These are phyloP conservation scores for Trichocomaceae sp. DNA, from an alignment of 2,329 filamentous ascomycete species.

Conservation along the genomic window DNA sequence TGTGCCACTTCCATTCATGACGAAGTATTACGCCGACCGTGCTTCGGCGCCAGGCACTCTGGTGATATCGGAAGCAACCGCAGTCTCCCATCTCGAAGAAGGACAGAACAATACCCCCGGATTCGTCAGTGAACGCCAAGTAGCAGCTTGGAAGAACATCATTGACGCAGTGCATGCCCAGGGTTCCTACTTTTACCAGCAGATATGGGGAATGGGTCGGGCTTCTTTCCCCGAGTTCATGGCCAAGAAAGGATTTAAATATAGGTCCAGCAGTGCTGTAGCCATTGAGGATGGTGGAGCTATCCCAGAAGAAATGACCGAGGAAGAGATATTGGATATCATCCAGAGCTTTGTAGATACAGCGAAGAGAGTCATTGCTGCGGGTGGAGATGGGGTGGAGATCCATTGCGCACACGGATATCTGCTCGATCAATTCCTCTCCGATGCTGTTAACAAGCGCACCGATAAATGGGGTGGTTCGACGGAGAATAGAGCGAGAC, in stretches of 20 bases:
- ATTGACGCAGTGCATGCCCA: slow-evolving; percentile 59
- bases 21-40: slow-evolving; percentile 49
- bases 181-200: slow-evolving; percentile 54
- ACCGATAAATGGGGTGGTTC: slow-evolving; percentile 47
- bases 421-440: slow-evolving; percentile 47
- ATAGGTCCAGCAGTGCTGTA: slow-evolving; percentile 21
- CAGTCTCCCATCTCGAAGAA: slow-evolving; percentile 43
- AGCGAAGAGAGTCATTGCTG: slow-evolving; percentile 47
- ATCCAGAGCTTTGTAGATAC: slow-evolving; percentile 41
- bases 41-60: slow-evolving; percentile 49
- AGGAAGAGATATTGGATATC: slow-evolving; percentile 37
- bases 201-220: slow-evolving; percentile 58
- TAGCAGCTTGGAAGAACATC: slow-evolving; percentile 55
- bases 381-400: slow-evolving; percentile 50
- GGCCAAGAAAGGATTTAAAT: slow-evolving; percentile 10
- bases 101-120: slow-evolving; percentile 51
- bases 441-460: slow-evolving; percentile 43
- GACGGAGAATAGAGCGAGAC: slow-evolving; percentile 47
- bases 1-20: slow-evolving; percentile 39
- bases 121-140: slow-evolving; percentile 51
- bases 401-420: slow-evolving; percentile 47
- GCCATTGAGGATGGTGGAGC: slow-evolving; percentile 21
- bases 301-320: slow-evolving; percentile 26
- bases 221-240: slow-evolving; percentile 38
- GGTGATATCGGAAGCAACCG: slow-evolving; percentile 54